Conservation (phyloP, 2,329 filamentous ascomycete genomes). For the Corynespora cassiicola region DNA sequence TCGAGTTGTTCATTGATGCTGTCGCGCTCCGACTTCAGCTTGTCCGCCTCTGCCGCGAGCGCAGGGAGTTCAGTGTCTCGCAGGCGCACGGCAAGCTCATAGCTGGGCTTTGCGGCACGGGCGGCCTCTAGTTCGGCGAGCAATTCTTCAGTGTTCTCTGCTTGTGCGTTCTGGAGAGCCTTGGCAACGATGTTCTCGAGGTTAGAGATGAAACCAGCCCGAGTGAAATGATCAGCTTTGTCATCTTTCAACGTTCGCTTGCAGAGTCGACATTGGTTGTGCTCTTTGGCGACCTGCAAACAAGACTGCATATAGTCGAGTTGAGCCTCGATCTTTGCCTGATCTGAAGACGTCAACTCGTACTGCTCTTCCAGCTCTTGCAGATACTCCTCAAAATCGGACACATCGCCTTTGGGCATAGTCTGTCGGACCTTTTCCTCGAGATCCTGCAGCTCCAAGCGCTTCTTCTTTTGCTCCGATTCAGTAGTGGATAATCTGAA, state of each 20-base stretch:
- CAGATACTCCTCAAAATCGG: constrained; percentile 60
- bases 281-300: constrained; percentile 67
- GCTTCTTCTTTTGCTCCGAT: constrained; percentile 69
- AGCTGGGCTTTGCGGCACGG: constrained; percentile 62
- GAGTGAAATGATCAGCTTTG: constrained; percentile 60
- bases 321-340: constrained; percentile 72
- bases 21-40: constrained; percentile 51
- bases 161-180: constrained; percentile 62
- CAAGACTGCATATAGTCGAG: constrained; percentile 75
- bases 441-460: constrained; percentile 66
- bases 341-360: constrained; percentile 65
- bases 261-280: constrained; percentile 80
- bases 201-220: constrained; percentile 67
- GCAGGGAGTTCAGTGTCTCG: constrained; percentile 72
- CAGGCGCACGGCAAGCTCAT: constrained; percentile 77
- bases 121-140: constrained; percentile 67
- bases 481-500: constrained; percentile 72
- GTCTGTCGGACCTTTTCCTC: constrained; percentile 68
- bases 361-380: constrained; percentile 59
- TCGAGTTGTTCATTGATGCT: constrained; percentile 55
- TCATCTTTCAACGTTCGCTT: constrained; percentile 68
- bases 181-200: constrained; percentile 65
- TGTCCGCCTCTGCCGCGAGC: constrained; percentile 68
- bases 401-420: constrained; percentile 39
- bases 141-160: constrained; percentile 67